phyloP scores from a whole-genome alignment of 176 grass and related monocot species.

The Metroxylon sagu region DNA sequence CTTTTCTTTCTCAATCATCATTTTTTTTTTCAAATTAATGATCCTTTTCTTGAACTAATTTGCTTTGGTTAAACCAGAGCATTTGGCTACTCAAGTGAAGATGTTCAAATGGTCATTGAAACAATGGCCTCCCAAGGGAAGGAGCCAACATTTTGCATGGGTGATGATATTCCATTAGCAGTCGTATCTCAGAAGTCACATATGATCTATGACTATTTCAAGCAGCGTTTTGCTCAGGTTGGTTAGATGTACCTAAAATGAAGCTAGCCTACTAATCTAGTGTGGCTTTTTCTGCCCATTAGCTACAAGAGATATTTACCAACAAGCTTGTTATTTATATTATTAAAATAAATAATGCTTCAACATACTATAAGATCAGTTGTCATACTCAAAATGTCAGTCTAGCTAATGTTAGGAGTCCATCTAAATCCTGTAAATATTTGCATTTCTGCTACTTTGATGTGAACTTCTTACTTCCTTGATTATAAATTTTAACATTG shows the following conservation, averaged over 20 bases:
- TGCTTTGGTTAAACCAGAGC: slow-evolving; percentile 50
- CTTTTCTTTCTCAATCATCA: background rate
- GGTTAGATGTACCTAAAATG: slow-evolving; percentile 22
- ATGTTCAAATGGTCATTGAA: slow-evolving; percentile 99
- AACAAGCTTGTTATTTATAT: too few species aligned
- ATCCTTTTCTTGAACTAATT: slow-evolving; percentile 15
- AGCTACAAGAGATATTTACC: too few species aligned
- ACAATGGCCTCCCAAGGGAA: slow-evolving; percentile 99
- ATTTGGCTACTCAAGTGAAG: slow-evolving; percentile 99
- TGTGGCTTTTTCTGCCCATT: too few species aligned
- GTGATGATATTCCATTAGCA: slow-evolving; percentile 97
- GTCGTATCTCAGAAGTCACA: slow-evolving; percentile 77
- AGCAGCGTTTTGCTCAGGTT: slow-evolving; percentile 99
- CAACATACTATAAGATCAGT: too few species aligned
- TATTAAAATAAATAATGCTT: too few species aligned
- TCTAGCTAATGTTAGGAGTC: too few species aligned
- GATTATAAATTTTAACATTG: too few species aligned
- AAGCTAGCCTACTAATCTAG: background rate
- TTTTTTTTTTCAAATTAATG: background rate
- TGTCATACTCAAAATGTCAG: too few species aligned
- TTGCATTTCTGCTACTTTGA: too few species aligned
- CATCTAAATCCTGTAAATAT: too few species aligned
- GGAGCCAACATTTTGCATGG: slow-evolving; percentile 99
- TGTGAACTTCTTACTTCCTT: too few species aligned
- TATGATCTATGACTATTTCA: slow-evolving; percentile 96